Evolutionary conservation across 192 early-diverging fungal species (phyloP).

Genomic region (Spizellomyces sp.): DNA sequence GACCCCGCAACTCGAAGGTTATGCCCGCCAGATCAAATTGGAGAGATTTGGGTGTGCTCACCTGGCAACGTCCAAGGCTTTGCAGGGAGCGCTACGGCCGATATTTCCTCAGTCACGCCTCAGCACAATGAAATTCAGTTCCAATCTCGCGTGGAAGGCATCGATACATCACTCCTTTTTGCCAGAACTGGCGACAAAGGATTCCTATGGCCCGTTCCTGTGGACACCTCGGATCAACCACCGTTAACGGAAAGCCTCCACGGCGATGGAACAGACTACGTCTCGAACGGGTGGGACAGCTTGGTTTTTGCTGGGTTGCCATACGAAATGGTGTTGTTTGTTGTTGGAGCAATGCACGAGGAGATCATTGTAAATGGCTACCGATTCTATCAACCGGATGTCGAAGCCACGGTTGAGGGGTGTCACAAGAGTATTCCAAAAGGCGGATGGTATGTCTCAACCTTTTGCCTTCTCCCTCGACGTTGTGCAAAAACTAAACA

Average conservation of each 20-base stretch:
- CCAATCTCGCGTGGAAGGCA: conserved; percentile 51
- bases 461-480: neutral
- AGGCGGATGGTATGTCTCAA: conserved; percentile 14
- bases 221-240: neutral
- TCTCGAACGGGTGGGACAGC: conserved; percentile 11
- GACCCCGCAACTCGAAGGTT: conserved; percentile 73
- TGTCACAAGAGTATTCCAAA: conserved; percentile 52
- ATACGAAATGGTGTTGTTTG: conserved; percentile 75
- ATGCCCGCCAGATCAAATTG: conserved; percentile 69
- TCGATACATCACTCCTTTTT: conserved; percentile 62
- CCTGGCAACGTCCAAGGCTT: conserved; percentile 48
- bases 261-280: neutral
- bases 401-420: conserved; percentile 75
- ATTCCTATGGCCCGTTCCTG: conserved; percentile 76
- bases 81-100: conserved; percentile 8
- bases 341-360: conserved; percentile 71
- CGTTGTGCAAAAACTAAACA: neutral
- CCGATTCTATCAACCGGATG: conserved; percentile 72
- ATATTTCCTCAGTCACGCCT: neutral
- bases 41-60: conserved; percentile 86
- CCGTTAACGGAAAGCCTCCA: conserved; percentile 1
- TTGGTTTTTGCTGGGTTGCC: conserved; percentile 34
- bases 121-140: conserved; percentile 9
- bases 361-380: conserved; percentile 71
- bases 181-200: conserved; percentile 82